Conservation (phyloP, 768 basidiomycete genomes). For the Tephrocybe sp. region DNA sequence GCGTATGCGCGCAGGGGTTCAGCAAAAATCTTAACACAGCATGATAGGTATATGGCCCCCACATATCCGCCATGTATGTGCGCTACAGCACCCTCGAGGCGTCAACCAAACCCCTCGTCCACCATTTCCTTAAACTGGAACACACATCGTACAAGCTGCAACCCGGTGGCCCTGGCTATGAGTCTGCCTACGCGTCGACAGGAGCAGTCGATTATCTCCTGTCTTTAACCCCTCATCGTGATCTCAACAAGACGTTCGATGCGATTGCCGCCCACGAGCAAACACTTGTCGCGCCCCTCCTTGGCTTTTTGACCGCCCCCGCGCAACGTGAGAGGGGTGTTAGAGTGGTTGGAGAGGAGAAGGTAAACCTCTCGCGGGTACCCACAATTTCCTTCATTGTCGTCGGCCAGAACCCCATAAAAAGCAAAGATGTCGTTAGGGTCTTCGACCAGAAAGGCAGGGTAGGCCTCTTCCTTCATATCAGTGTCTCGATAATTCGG, state of each 20-base stretch:
- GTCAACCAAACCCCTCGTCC: slow-evolving; percentile 59
- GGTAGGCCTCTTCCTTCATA: slow-evolving; percentile 39
- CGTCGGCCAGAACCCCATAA: slow-evolving; percentile 51
- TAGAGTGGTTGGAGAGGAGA: slow-evolving; percentile 63
- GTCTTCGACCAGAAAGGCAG: slow-evolving; percentile 63
- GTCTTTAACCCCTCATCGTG: slow-evolving; percentile 50
- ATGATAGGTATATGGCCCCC: slow-evolving; percentile 70
- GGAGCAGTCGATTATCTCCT: slow-evolving; percentile 64
- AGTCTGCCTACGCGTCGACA: slow-evolving; percentile 60
- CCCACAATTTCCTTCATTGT: slow-evolving; percentile 78
- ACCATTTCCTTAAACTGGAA: slow-evolving; percentile 64
- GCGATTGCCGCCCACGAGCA: slow-evolving; percentile 66
- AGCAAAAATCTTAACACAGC: too few species aligned
- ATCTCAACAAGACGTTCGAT: slow-evolving; percentile 51
- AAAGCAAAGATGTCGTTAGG: slow-evolving; percentile 63
- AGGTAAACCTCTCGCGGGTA: slow-evolving; percentile 41
- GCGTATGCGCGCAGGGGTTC: not conserved
- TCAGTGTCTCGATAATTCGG: not conserved
- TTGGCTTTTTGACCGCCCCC: slow-evolving; percentile 53
- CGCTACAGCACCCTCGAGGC: slow-evolving; percentile 44
- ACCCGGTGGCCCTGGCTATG: slow-evolving; percentile 76
- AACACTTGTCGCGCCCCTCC: slow-evolving; percentile 48
- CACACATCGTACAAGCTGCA: slow-evolving; percentile 60
- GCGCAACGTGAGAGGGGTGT: slow-evolving; percentile 58
- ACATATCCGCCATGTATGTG: slow-evolving; percentile 66